Conservation (phyloP, 352 stramenopile species). For the Aphanomyces astaci region DNA sequence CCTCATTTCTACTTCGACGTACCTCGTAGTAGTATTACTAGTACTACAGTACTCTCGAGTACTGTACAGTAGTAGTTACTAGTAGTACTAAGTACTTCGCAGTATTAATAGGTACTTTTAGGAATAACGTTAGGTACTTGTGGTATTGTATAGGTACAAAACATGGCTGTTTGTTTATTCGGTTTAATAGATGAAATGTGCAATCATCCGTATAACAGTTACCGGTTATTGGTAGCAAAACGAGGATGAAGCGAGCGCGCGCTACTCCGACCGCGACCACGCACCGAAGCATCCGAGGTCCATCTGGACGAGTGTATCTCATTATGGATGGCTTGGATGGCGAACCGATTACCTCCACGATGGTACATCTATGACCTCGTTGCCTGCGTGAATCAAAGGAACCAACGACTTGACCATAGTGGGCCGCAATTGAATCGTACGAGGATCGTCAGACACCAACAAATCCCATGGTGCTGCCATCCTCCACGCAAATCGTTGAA, state of each 20-base stretch:
- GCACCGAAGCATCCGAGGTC: neutral
- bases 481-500: neutral
- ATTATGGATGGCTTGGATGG: neutral
- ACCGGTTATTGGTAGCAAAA: neutral
- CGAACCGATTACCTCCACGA: neutral
- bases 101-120: neutral
- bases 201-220: neutral
- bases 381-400: too few relatives aligned
- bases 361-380: too few relatives aligned
- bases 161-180: too few relatives aligned
- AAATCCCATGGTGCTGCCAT: neutral
- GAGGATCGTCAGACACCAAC: neutral
- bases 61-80: too few relatives aligned
- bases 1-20: too few relatives aligned
- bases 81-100: neutral
- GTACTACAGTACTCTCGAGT: too few relatives aligned
- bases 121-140: neutral
- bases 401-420: neutral
- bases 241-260: neutral
- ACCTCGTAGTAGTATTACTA: too few relatives aligned
- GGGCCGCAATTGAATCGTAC: neutral
- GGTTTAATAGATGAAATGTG: neutral
- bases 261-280: neutral
- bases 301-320: neutral
- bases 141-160: too few relatives aligned